Percentiles rank a stretch among this genome's conserved stretches.
Evolutionary conservation across 352 stramenopile genomes (phyloP).

Genomic region (Phytophthora uliginosa): DNA sequence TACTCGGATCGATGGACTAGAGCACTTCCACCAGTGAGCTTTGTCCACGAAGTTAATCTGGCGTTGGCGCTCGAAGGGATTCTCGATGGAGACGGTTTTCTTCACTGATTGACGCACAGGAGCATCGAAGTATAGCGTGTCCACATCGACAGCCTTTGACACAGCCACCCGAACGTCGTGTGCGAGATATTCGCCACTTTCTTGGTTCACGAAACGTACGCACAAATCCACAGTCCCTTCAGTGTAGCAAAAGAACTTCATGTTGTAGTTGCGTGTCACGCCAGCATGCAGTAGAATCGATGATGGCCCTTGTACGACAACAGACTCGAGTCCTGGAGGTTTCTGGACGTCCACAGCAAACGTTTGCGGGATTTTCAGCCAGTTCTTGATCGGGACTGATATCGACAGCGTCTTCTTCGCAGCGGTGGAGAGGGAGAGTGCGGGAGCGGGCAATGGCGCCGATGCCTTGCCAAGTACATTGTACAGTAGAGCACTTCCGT

Average conservation of each 20-base stretch:
- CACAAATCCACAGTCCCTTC: conserved; percentile 65
- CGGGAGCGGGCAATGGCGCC: conserved; percentile 52
- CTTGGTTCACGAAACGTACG: conserved; percentile 86
- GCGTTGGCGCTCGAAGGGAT: conserved; percentile 75
- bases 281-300: conserved; percentile 73
- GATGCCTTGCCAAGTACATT: conserved; percentile 84
- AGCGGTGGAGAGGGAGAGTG: conserved; percentile 58
- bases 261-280: conserved; percentile 77
- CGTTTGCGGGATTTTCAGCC: conserved; percentile 83
- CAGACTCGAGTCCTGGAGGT: conserved; percentile 43
- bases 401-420: conserved; percentile 88
- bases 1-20: conserved; percentile 78
- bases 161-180: conserved; percentile 74
- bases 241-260: conserved; percentile 93
- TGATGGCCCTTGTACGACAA: conserved; percentile 72
- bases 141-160: conserved; percentile 68
- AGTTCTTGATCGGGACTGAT: conserved; percentile 88
- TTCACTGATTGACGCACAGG: conserved; percentile 86
- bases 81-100: conserved; percentile 92
- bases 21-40: conserved; percentile 85
- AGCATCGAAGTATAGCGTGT: conserved; percentile 85
- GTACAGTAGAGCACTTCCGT: conserved; percentile 91
- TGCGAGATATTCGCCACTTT: conserved; percentile 88
- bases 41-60: conserved; percentile 70
- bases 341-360: conserved; percentile 83